Evolutionary conservation across 1,139 yeast genomes (phyloP), one percentile per base, ranked within the genome.

Genomic region (Pichia sp.): DNA sequence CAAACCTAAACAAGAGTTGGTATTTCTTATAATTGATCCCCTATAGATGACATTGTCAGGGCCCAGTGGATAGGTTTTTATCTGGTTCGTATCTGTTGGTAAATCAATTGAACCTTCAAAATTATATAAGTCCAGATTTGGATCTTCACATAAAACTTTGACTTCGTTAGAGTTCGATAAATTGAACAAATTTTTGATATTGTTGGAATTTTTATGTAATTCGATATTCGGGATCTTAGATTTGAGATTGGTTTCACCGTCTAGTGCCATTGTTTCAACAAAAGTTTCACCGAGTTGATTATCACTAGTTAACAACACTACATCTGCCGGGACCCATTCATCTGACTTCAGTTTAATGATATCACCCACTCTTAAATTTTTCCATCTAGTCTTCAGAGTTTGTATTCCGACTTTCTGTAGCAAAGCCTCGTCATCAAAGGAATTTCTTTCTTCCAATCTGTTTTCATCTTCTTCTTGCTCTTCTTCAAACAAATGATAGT

Each of bases 241-340:
- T 62, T 92, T 92, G 50, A 92, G 69, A 58, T 88, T 90, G 0
- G 97, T 92, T 64, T 92, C 98, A 42, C 99, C 99, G 64, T 92
- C 98, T 41, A 92, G 69, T 0, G 96, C 98, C 92, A 92, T 90
- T 0, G 99, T 92, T 63, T 92, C 99, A 28, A 90, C 80, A 55
- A 79, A 86, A 1, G 95, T 83, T 53, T 82, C 85, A 46, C 82
- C 85, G 47, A 79, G 76, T 35, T 76, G 77, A 10, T 79, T 79
- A 42, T 77, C 76, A 2, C 92, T 76, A 2, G 86, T 73, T 39
- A 94, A 61, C 8, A 92, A 56, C 2, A 92, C 60, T 8, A 92
- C 60, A 65, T 92, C 98, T 0, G 97, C 96, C 0, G 98, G 98
- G 6, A 90, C 75, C 85, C 95, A 85, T 51, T 90, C 97, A 63